Base-by-base conservation (phyloP, 2,329 filamentous ascomycete genomes). In the Proliferodiscus dingleyae region DNA sequence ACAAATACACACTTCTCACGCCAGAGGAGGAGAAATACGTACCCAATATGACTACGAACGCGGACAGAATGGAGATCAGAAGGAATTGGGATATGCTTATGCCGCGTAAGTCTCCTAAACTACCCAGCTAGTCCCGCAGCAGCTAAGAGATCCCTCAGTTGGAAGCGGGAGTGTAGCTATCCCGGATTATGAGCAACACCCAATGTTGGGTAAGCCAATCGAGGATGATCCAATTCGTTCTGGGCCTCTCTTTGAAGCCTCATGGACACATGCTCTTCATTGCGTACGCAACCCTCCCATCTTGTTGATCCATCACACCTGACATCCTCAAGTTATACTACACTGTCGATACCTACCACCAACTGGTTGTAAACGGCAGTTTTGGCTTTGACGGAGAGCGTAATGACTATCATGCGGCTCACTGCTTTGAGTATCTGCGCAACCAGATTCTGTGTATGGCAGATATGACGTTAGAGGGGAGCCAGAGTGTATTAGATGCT, bases 381-480 rank as follows among this genome's bases (percentile, higher is more conserved):
- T 63, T 61, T 24, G 62, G 61, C 18, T 58, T 61, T 22, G 47
- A 51, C 2, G 61, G 57, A 7, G 49, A 58, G 26, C 51, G 59
- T 19, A 57, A 60, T 24, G 57, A 59, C 28, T 53, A 52, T 33
- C 61, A 64, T 32, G 59, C 59, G 1, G 49, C 52, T 1, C 61
- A 65, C 40, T 65, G 62, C 41, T 64, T 65, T 32, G 62, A 65
- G 30, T 64, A 64, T 42, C 44, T 65, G 13, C 46, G 62, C 4
- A 61, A 60, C 44, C 58, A 59, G 37, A 61, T 64, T 16, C 23
- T 65, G 13, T 65, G 62, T 38, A 62, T 58, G 51, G 47, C 54
- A 6, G 63, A 65, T 48, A 65, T 65, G 63, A 64, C 63, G 1
- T 45, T 66, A 2, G 62, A 66, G 29, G 62, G 62, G 5, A 52